Percentiles rank a stretch among this genome's conserved stretches.
phyloP scores from a whole-genome alignment of 345 rosid species.

The Eucalyptus leucophloia region DNA sequence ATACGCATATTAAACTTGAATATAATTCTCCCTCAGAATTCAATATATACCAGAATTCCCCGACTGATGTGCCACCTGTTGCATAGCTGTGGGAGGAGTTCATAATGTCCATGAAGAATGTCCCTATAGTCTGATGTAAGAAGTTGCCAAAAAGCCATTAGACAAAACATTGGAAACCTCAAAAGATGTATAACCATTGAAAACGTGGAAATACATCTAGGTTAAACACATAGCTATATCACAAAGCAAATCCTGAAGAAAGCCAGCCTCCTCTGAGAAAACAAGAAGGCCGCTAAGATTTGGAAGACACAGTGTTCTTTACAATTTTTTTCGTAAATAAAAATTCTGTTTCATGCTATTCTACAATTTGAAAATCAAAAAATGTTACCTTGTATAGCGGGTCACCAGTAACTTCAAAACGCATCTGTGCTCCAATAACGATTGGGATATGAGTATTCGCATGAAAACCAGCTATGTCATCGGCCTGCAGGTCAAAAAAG shows the following conservation, averaged over 20 bases:
- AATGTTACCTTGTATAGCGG: slow-evolving; percentile 67
- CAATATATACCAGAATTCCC: slow-evolving; percentile 65
- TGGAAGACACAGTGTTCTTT: neutral
- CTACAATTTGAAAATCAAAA: neutral
- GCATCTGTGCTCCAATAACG: slow-evolving; percentile 86
- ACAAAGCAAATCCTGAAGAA: neutral
- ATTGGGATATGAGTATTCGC: slow-evolving; percentile 93
- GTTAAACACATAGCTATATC: neutral
- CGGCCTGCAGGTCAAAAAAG: slow-evolving; percentile 42
- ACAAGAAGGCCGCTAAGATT: neutral
- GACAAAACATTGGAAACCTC: neutral
- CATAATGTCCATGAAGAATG: slow-evolving; percentile 72
- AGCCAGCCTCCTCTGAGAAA: neutral
- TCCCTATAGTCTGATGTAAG: slow-evolving; percentile 50
- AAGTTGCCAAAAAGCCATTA: neutral
- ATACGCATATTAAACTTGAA: neutral
- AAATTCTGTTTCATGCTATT: neutral
- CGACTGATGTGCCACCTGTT: slow-evolving; percentile 85
- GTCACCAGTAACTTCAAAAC: slow-evolving; percentile 90
- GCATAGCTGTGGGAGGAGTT: slow-evolving; percentile 90
- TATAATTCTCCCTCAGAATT: neutral
- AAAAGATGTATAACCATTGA: neutral
- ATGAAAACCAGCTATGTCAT: slow-evolving; percentile 83
- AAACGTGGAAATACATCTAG: neutral
- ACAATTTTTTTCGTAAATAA: neutral